These are phyloP conservation scores for Leccinum uliginosum DNA, from an alignment of 768 basidiomycete species.

Conservation along the genomic window DNA sequence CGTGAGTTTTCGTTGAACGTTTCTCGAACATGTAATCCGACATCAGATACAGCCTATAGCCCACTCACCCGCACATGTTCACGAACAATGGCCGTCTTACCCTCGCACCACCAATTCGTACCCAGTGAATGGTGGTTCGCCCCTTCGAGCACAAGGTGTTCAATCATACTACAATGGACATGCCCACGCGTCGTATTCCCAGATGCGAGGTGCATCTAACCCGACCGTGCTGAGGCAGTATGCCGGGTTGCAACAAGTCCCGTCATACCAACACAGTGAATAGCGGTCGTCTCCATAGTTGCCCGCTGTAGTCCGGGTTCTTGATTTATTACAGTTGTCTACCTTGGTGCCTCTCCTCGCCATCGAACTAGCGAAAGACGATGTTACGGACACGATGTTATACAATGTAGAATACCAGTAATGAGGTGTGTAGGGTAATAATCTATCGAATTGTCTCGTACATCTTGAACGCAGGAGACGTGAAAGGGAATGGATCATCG, in stretches of 20 bases:
- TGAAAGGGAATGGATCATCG: constrained; percentile 74
- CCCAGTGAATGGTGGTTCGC: constrained; percentile 15
- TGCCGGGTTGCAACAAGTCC: constrained; percentile 23
- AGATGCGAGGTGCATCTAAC: constrained; percentile 22
- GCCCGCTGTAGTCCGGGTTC: background rate
- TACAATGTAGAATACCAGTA: constrained; percentile 27
- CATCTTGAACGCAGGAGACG: constrained; percentile 61
- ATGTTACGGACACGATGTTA: constrained; percentile 13
- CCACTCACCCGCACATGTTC: constrained; percentile 13
- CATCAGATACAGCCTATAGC: constrained; percentile 10
- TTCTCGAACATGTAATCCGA: background rate
- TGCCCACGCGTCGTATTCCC: constrained; percentile 24
- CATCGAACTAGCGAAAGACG: constrained; percentile 1
- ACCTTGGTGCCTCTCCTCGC: background rate
- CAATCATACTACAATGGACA: constrained; percentile 27
- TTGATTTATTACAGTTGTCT: constrained; percentile 10
- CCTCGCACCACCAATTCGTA: constrained; percentile 20
- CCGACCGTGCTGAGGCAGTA: constrained; percentile 22
- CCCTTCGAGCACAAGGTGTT: constrained; percentile 17
- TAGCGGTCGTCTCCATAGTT: constrained; percentile 7
- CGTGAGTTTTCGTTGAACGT: constrained; percentile 9
- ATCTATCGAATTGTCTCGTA: constrained; percentile 70
- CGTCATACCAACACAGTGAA: constrained; percentile 29
- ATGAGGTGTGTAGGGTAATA: constrained; percentile 14
- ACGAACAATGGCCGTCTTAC: constrained; percentile 28